These are phyloP conservation scores for Penicillium sp. DNA, from an alignment of 2,329 filamentous ascomycete genomes.

Conservation along the genomic window DNA sequence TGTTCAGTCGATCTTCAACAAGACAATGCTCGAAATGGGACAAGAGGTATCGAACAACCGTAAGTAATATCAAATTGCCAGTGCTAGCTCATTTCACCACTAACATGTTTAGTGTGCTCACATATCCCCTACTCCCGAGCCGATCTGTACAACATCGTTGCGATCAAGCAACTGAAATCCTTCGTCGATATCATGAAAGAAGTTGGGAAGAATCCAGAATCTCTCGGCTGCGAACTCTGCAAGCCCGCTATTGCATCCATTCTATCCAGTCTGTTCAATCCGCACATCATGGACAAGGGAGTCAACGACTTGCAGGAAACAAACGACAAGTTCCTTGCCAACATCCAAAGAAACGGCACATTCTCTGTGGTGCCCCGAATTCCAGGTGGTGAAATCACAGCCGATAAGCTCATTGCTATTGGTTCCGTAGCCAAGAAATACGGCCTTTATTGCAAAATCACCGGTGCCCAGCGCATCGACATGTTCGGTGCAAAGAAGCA, in stretches of 20 bases:
- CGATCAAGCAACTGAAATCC: conserved; percentile 65
- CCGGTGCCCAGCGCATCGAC: conserved; percentile 82
- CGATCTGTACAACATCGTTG: conserved; percentile 83
- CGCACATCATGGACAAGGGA: conserved; percentile 64
- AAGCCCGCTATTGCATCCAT: conserved; percentile 77
- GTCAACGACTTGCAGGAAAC: conserved; percentile 75
- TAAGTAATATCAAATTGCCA: conserved; percentile 15
- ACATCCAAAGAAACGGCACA: conserved; percentile 84
- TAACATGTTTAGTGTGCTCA: conserved; percentile 52
- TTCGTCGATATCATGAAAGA: conserved; percentile 69
- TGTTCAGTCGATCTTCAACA: conserved; percentile 82
- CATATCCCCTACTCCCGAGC: conserved; percentile 77
- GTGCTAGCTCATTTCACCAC: background rate
- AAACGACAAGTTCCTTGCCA: conserved; percentile 78
- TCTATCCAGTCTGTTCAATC: conserved; percentile 72
- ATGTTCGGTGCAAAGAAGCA: conserved; percentile 87
- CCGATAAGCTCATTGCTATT: conserved; percentile 74
- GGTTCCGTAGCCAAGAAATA: conserved; percentile 78
- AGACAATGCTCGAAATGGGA: conserved; percentile 74
- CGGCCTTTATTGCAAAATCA: conserved; percentile 81
- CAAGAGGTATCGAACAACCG: conserved; percentile 74
- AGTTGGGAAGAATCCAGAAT: conserved; percentile 60
- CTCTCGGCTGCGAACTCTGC: conserved; percentile 77
- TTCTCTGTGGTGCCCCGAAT: conserved; percentile 81
- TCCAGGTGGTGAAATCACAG: conserved; percentile 75